These are phyloP conservation scores for Myriangium duriaei DNA, from an alignment of 2,329 filamentous ascomycete species.

Conservation along the genomic window DNA sequence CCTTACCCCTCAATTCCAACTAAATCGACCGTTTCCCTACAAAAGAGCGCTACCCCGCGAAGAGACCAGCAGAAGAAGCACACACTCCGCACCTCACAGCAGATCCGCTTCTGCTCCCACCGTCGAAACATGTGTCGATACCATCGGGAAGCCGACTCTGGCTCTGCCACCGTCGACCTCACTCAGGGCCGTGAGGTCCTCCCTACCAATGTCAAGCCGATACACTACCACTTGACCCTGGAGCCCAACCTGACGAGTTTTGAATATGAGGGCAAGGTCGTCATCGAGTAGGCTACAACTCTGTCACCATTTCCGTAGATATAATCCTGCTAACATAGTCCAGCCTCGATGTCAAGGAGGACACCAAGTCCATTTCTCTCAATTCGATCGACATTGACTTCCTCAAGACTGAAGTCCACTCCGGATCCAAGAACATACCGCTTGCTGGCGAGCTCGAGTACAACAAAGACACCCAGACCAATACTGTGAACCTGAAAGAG, in stretches of 20 bases:
- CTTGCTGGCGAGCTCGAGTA: constrained; percentile 57
- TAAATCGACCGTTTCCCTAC: too few species aligned
- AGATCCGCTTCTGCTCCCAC: constrained; percentile 56
- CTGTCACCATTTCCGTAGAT: too few species aligned
- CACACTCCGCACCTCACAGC: constrained; percentile 3
- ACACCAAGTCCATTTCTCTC: constrained; percentile 72
- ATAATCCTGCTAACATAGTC: constrained; percentile 5
- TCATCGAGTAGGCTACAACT: constrained; percentile 55
- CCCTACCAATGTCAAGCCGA: constrained; percentile 82
- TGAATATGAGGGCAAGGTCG: constrained; percentile 71
- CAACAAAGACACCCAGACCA: constrained; percentile 69
- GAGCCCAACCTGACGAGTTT: constrained; percentile 85
- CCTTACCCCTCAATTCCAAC: too few species aligned
- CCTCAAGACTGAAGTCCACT: constrained; percentile 56
- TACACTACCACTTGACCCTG: constrained; percentile 80
- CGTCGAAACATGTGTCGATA: constrained; percentile 62
- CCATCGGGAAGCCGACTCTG: constrained; percentile 42
- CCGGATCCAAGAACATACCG: constrained; percentile 44
- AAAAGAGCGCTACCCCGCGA: too few species aligned
- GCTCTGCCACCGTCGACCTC: constrained; percentile 46
- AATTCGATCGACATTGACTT: constrained; percentile 83
- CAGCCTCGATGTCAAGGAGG: constrained; percentile 68
- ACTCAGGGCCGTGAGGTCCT: constrained; percentile 66
- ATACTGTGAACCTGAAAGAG: constrained; percentile 67
- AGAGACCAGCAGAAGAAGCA: too few species aligned